Evolutionary conservation across 176 grass and related monocot species (phyloP).

Genomic region (Hordeum vulgare): DNA sequence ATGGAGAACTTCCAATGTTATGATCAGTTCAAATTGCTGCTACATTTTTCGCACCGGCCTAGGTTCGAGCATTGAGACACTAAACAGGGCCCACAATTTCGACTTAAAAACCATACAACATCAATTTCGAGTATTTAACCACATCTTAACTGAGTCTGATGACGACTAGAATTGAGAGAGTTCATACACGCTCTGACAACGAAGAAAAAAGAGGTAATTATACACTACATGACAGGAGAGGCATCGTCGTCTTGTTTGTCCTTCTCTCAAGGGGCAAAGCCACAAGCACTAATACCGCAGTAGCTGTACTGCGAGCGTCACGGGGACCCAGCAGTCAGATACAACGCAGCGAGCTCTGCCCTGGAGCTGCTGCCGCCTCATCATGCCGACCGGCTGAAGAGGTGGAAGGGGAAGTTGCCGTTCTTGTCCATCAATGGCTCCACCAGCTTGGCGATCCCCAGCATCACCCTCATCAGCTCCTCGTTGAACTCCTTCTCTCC

Average conservation of each 20-base stretch:
- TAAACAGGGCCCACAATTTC: not conserved
- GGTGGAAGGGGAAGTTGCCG: conserved; percentile 52
- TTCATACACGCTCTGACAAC: not conserved
- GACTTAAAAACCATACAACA: not conserved
- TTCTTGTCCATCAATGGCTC: conserved; percentile 49
- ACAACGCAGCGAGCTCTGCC: not conserved
- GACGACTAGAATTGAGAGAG: not conserved
- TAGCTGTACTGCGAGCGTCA: not conserved
- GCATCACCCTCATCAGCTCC: conserved; percentile 49
- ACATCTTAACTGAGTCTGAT: not conserved
- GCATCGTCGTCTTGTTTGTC: not conserved
- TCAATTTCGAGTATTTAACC: not conserved
- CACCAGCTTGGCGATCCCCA: conserved; percentile 45
- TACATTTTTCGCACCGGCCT: not conserved
- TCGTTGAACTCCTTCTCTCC: conserved; percentile 19
- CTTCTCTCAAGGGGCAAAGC: not conserved
- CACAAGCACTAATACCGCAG: not conserved
- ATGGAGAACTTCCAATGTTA: too few relatives aligned
- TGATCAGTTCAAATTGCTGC: too few relatives aligned
- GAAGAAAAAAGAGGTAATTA: not conserved
- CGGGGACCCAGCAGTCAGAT: conserved; percentile 3
- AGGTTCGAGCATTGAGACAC: not conserved
- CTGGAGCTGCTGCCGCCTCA: not conserved
- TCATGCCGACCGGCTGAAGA: conserved; percentile 20
- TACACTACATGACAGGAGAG: conserved; percentile 3